Percentiles rank a stretch among this genome's conserved stretches.
phyloP scores from a whole-genome alignment of 31 red algal genomes.

The Endocladia muricata region DNA sequence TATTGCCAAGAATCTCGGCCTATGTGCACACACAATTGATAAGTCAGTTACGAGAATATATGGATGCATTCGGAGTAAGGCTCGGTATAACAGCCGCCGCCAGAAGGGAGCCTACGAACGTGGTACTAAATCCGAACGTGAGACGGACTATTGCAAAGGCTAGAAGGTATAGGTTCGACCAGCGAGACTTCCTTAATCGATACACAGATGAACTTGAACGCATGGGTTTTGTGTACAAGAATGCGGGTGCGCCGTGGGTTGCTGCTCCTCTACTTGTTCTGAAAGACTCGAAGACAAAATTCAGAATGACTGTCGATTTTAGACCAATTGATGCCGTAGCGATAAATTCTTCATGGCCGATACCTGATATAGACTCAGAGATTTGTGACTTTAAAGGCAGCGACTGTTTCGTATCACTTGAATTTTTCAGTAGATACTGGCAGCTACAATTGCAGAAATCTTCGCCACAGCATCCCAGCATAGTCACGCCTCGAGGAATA shows the following conservation, averaged over 20 bases:
- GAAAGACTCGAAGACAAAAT: neutral
- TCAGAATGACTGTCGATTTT: neutral
- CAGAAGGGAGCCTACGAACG: neutral
- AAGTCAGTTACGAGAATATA: neutral
- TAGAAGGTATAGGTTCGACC: neutral
- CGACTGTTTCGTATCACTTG: neutral
- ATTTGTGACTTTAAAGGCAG: neutral
- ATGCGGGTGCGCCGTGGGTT: neutral
- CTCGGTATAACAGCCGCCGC: conserved; percentile 23
- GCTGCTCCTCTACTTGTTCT: conserved; percentile 7
- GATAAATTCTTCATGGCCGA: neutral
- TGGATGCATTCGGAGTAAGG: neutral
- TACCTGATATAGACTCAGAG: neutral
- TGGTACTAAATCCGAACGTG: neutral
- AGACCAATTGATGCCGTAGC: neutral
- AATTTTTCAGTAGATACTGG: conserved; percentile 2
- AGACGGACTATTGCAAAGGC: neutral
- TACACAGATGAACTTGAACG: conserved; percentile 7
- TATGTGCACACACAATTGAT: neutral
- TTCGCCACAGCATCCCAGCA: neutral
- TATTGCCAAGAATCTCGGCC: neutral
- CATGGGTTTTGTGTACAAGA: conserved; percentile 1
- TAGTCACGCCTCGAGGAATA: neutral
- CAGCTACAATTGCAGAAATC: neutral
- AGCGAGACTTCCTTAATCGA: conserved; percentile 8